Evolutionary conservation across 1,284 basidiomycete species (phyloP).

Genomic region (Cryptococcus sp.): DNA sequence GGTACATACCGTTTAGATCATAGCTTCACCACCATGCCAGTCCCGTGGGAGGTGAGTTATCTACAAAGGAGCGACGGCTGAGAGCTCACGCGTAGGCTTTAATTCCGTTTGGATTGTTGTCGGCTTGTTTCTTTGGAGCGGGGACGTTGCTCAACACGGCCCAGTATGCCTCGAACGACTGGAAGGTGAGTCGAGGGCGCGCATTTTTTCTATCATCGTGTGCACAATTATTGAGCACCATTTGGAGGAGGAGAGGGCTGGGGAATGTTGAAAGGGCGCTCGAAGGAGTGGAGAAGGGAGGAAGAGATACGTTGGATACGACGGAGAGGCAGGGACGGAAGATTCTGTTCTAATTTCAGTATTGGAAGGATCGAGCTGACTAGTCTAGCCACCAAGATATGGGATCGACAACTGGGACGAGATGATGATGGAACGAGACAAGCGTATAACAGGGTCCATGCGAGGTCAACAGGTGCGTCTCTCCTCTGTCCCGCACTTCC

Average conservation of each 20-base stretch:
- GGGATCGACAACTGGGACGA: conserved; percentile 81
- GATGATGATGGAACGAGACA: conserved; percentile 91
- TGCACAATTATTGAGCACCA: no score
- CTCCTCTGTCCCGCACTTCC: no score
- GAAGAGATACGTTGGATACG: no score
- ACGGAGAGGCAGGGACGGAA: no score
- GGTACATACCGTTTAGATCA: no score
- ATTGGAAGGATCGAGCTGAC: neutral
- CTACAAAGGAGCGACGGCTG: neutral
- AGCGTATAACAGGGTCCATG: conserved; percentile 75
- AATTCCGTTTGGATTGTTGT: conserved; percentile 83
- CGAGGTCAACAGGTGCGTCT: conserved; percentile 75
- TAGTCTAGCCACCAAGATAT: conserved; percentile 70
- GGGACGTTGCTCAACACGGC: conserved; percentile 77
- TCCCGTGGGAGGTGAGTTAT: conserved; percentile 68
- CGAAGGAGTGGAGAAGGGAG: no score
- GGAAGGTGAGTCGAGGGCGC: conserved; percentile 60
- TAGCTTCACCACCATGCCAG: conserved; percentile 73
- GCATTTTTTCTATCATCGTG: no score
- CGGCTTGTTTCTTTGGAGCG: conserved; percentile 78
- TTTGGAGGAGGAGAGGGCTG: no score
- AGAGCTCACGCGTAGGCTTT: conserved; percentile 53
- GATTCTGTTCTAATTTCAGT: no score
- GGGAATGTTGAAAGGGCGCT: no score
- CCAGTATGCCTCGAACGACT: conserved; percentile 72